Evolutionary conservation across 148 eudicot genomes (phyloP).

Genomic region (Rhododendron henanense): DNA sequence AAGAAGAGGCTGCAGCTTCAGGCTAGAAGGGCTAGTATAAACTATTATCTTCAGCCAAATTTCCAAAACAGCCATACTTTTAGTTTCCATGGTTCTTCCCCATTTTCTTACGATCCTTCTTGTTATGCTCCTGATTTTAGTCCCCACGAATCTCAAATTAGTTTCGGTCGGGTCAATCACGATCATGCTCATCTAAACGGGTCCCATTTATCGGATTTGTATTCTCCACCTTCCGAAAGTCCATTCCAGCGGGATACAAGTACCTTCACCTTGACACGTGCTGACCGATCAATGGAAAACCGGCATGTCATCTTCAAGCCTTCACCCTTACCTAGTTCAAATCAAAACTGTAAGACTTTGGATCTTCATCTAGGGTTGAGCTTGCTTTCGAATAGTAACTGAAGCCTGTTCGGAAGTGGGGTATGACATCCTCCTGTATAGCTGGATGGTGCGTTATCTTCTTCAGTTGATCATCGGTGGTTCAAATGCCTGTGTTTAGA

Average conservation of each 20-base stretch:
- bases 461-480: neutral
- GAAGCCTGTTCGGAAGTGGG: conserved; percentile 4
- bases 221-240: conserved; percentile 1
- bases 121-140: conserved; percentile 17
- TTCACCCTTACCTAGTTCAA: conserved; percentile 22
- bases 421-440: neutral
- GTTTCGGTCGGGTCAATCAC: conserved; percentile 38
- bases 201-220: conserved; percentile 13
- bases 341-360: conserved; percentile 35
- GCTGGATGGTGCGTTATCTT: neutral
- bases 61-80: conserved; percentile 20
- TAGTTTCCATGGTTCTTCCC: conserved; percentile 14
- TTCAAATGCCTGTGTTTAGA: neutral
- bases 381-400: conserved; percentile 12
- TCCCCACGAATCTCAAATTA: conserved; percentile 51
- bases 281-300: conserved; percentile 19
- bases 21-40: conserved; percentile 70
- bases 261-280: conserved; percentile 52
- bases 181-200: neutral
- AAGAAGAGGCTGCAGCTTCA: conserved; percentile 79
- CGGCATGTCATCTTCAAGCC: conserved; percentile 19
- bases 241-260: conserved; percentile 18
- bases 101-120: conserved; percentile 39
- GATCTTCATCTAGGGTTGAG: conserved; percentile 54
- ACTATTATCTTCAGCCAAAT: conserved; percentile 44